Conservation (phyloP, 2,329 filamentous ascomycete genomes). For the Ustulina deusta region DNA sequence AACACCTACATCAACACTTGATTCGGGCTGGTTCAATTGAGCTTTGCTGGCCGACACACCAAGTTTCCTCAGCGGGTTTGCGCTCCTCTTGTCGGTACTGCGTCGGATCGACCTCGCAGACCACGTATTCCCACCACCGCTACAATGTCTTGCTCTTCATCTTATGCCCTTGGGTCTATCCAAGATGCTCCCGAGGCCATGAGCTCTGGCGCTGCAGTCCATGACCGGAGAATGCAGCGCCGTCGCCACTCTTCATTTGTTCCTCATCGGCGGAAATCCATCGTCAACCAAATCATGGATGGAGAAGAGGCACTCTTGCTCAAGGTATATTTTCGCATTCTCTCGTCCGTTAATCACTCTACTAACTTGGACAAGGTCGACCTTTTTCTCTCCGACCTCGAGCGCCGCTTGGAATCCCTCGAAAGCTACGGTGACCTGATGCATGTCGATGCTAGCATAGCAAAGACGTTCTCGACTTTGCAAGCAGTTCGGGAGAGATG, state of each 20-base stretch:
- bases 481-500: constrained; percentile 89
- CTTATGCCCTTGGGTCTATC: constrained; percentile 48
- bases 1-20: constrained; percentile 22
- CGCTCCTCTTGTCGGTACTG: not conserved
- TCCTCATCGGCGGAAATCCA: constrained; percentile 66
- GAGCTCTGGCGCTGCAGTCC: constrained; percentile 57
- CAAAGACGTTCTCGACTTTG: constrained; percentile 85
- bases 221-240: constrained; percentile 53
- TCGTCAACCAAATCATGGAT: constrained; percentile 71
- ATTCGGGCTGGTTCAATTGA: constrained; percentile 37
- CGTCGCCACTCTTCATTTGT: constrained; percentile 70
- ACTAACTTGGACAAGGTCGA: constrained; percentile 68
- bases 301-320: constrained; percentile 71
- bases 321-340: constrained; percentile 57
- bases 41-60: not conserved
- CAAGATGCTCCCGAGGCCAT: constrained; percentile 53
- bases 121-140: constrained; percentile 29
- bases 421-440: constrained; percentile 88
- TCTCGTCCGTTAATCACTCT: not conserved
- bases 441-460: constrained; percentile 81
- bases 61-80: not conserved
- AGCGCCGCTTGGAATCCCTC: constrained; percentile 85
- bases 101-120: constrained; percentile 7
- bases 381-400: constrained; percentile 85
- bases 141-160: constrained; percentile 50